Base-by-base conservation (phyloP, 345 rosid genomes). In the Hibiscus syriacus region DNA sequence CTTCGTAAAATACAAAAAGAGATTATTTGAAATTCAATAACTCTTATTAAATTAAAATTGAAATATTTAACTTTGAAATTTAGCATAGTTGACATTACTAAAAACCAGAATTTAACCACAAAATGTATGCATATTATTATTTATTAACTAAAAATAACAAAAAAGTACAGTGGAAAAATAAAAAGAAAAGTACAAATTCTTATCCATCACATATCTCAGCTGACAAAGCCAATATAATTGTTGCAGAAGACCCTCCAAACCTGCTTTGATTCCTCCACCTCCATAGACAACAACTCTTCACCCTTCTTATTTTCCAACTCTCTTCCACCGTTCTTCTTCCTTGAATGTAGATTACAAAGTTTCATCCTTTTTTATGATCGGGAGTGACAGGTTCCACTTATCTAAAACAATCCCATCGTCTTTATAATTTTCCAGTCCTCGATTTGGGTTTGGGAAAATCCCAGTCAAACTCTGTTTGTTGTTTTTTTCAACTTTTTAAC, bases 401-500 rank as follows among this genome's bases (percentile, higher is more conserved):
- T 48, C 55, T 25, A 64, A 43, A n/a, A 14, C 39, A 48, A 67
- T 34, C 46, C 43, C 72, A 41, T 32, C 72, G 23, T 13, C 48
- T 53, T 54, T 12, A 5, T 20, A 49, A 5, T 41, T 64, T 64
- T 30, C 29, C n/a, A n/a, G n/a, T n/a, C n/a, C 19, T 50, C 8
- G 17, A 17, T 54, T n/a, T 46, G 52, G 52, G 16, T 46, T 46
- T 46, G 10, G 19, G 8, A 19, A n/a, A 68, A 29, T 74, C 69
- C 13, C 73, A 22, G 77, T 74, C 79, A 74, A 74, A 66, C 67
- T 60, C 70, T 10, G 25, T 12, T 67, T 72, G 16, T 65, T 71
- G 30, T 43, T 52, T 3, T n/a, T n/a, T n/a, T 56, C 45, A 19
- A n/a, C 13, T 41, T 59, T 49, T 46, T 8, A 70, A 45, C 22